Evolutionary conservation across 371 early-diverging fungal genomes (phyloP).

Genomic region (Coemansia sp.): DNA sequence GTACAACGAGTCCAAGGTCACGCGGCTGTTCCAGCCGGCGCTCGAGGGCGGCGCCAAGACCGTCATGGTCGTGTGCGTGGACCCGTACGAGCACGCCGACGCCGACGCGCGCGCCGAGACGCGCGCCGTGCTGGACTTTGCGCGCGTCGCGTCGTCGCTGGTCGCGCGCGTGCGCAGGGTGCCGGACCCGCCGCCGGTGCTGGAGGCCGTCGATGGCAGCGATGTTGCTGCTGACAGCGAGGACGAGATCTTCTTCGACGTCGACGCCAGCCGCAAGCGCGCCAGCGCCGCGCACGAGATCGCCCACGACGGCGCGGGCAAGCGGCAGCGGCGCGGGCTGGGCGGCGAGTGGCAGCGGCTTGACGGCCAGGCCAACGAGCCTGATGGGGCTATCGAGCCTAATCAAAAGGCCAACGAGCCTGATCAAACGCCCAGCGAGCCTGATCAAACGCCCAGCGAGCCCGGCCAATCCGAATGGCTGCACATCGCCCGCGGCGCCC

Average conservation of each 20-base stretch:
- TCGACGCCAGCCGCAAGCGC: slow-evolving; percentile 13
- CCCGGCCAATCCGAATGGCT: slow-evolving; percentile 2
- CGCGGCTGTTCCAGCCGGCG: slow-evolving; percentile 67
- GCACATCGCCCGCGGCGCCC: slow-evolving; percentile 5
- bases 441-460: neutral
- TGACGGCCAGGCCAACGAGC: no score
- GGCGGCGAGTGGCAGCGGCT: slow-evolving; percentile 34
- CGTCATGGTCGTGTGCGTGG: slow-evolving; percentile 68
- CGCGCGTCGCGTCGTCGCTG: slow-evolving; percentile 65
- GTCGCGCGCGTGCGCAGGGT: slow-evolving; percentile 34
- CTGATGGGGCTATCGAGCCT: no score
- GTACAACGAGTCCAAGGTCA: slow-evolving; percentile 69
- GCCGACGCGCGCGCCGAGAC: slow-evolving; percentile 1
- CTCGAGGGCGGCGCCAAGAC: slow-evolving; percentile 69
- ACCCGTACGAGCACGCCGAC: slow-evolving; percentile 57
- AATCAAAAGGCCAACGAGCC: no score
- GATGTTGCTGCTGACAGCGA: slow-evolving; percentile 16
- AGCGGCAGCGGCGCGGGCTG: slow-evolving; percentile 32
- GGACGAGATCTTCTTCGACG: slow-evolving; percentile 42
- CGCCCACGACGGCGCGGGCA: slow-evolving; percentile 10
- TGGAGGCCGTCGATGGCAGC: neutral
- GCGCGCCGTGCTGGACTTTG: slow-evolving; percentile 62
- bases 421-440: neutral
- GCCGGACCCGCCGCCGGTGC: slow-evolving; percentile 10
- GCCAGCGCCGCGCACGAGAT: slow-evolving; percentile 3